These are phyloP conservation scores for Alternaria sp. DNA, from an alignment of 2,329 filamentous ascomycete genomes.

Conservation along the genomic window DNA sequence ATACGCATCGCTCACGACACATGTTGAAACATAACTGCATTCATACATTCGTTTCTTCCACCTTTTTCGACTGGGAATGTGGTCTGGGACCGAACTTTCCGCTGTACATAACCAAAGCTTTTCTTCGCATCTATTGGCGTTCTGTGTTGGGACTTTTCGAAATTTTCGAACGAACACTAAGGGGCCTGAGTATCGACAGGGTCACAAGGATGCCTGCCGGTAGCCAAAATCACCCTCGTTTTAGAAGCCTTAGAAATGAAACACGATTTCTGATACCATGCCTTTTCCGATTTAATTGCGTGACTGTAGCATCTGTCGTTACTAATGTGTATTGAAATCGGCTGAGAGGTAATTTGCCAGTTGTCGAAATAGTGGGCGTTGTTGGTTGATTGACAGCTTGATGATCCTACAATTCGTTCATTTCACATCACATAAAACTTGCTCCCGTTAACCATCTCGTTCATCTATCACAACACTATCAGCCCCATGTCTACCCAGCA, in stretches of 20 bases:
- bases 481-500: not conserved
- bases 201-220: not conserved
- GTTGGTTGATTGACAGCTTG: not conserved
- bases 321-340: not conserved
- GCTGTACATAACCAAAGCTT: slow-evolving; percentile 7
- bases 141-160: not conserved
- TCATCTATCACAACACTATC: not conserved
- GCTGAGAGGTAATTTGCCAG: not conserved
- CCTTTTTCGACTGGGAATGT: slow-evolving; percentile 7
- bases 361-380: not conserved
- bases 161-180: not conserved
- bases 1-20: not conserved
- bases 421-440: not conserved
- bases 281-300: not conserved
- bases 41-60: slow-evolving; percentile 12
- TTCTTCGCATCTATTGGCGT: slow-evolving; percentile 12
- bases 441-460: not conserved
- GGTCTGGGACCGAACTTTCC: slow-evolving; percentile 19
- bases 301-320: not conserved
- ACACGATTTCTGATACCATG: not conserved
- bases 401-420: not conserved
- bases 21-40: slow-evolving; percentile 2
- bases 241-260: not conserved
- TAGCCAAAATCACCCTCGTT: not conserved
- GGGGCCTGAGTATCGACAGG: not conserved